Evolutionary conservation across 768 basidiomycete genomes (phyloP).

Genomic region (Lactifluus hygrophoroides): DNA sequence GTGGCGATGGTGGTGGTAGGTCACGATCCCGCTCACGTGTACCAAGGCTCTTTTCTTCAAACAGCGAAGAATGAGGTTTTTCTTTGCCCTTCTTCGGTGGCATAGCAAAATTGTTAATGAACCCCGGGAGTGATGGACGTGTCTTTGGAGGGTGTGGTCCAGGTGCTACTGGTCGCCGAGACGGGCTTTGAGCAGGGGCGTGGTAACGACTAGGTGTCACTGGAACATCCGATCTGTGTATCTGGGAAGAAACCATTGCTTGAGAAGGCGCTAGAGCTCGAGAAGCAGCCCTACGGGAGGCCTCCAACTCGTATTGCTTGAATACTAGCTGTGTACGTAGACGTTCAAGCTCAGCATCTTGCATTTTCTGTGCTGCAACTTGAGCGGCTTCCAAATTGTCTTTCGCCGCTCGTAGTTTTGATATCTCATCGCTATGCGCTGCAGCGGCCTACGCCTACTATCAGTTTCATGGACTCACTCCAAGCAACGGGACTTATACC

Average conservation of each 20-base stretch:
- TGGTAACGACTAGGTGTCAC: background rate
- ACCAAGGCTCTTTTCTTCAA: conserved; percentile 5
- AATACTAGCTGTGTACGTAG: conserved; percentile 19
- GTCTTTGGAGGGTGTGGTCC: background rate
- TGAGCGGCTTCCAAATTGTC: conserved; percentile 16
- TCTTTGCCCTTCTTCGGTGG: conserved; percentile 6
- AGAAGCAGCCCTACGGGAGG: background rate
- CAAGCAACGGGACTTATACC: background rate
- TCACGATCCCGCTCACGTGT: background rate
- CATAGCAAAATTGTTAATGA: conserved; percentile 15
- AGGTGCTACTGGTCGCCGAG: background rate
- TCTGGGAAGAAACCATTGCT: background rate
- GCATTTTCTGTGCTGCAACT: background rate
- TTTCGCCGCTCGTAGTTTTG: conserved; percentile 14
- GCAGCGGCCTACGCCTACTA: background rate
- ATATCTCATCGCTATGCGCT: conserved; percentile 11
- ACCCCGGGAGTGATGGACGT: conserved; percentile 7
- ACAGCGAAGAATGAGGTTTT: background rate
- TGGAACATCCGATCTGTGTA: background rate
- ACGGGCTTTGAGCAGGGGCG: background rate
- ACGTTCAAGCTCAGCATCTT: conserved; percentile 17
- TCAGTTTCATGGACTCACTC: background rate
- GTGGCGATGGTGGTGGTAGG: background rate
- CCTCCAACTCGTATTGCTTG: conserved; percentile 18
- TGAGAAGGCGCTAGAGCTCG: conserved; percentile 3